Percentiles rank a stretch among this genome's conserved stretches.
Conservation (phyloP, 129 eudicot genomes). For the Dittrichia graveolens region DNA sequence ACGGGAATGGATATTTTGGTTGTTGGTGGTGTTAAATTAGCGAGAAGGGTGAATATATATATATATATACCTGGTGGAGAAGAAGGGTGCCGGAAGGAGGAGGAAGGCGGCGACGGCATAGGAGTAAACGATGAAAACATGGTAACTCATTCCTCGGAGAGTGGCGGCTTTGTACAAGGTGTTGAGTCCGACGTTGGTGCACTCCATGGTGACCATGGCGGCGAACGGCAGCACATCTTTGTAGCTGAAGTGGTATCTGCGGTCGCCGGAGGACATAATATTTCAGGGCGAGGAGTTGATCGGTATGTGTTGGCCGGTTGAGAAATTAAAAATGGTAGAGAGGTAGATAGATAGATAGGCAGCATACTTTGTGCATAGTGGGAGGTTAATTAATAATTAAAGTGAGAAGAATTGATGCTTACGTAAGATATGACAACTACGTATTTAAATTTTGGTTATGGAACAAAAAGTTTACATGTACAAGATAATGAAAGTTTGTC, state of each 20-base stretch:
- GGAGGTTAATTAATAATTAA: background rate
- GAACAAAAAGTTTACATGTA: conserved; percentile 16
- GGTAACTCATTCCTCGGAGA: conserved; percentile 66
- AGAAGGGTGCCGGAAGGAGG: conserved; percentile 80
- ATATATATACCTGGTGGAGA: conserved; percentile 40
- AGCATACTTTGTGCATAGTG: conserved; percentile 21
- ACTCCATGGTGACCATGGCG: conserved; percentile 73
- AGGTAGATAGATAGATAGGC: background rate
- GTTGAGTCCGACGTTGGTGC: conserved; percentile 68
- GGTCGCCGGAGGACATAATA: conserved; percentile 40
- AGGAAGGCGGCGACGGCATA: conserved; percentile 68
- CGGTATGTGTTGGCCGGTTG: background rate
- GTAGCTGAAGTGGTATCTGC: conserved; percentile 39
- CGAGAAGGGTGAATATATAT: background rate
- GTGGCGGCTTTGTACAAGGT: conserved; percentile 88
- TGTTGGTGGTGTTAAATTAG: no score
- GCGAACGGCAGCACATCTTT: conserved; percentile 63
- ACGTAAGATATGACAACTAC: conserved; percentile 32
- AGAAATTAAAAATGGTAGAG: background rate
- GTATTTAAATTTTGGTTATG: background rate
- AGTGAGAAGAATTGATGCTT: background rate
- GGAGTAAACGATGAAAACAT: conserved; percentile 71
- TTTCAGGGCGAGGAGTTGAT: background rate
- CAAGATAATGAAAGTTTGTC: conserved; percentile 19
- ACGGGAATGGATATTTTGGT: no score